Percentiles rank a stretch among this genome's conserved stretches.
phyloP scores from a whole-genome alignment of 75 land plant species.

The Adiantum capillusveneris region DNA sequence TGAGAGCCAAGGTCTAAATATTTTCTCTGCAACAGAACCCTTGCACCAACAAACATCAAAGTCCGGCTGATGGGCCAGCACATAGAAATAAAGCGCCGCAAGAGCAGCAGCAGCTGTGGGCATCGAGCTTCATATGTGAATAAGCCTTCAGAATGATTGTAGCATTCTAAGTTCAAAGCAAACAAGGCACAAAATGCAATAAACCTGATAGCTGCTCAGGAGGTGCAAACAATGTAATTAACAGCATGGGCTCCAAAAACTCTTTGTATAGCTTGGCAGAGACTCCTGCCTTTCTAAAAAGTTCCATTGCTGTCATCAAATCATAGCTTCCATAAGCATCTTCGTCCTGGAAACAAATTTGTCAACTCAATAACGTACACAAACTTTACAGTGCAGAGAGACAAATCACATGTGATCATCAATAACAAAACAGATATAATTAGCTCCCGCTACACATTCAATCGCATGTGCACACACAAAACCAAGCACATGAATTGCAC shows the following conservation, averaged over 20 bases:
- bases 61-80: constrained; percentile 34
- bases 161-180: too few relatives aligned
- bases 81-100: constrained; percentile 33
- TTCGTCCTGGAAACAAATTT: constrained; percentile 26
- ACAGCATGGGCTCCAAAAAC: constrained; percentile 28
- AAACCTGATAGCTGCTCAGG: constrained; percentile 35
- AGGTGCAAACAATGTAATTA: constrained; percentile 38
- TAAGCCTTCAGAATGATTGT: too few relatives aligned
- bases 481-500: too few relatives aligned
- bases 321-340: constrained; percentile 22
- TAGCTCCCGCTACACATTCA: too few relatives aligned
- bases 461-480: too few relatives aligned
- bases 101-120: constrained; percentile 33
- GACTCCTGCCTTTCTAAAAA: constrained; percentile 21
- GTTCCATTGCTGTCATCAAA: constrained; percentile 36
- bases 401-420: too few relatives aligned
- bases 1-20: constrained; percentile 30
- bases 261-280: constrained; percentile 21
- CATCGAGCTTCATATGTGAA: too few relatives aligned
- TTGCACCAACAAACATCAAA: constrained; percentile 44
- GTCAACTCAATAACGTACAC: neutral
- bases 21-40: constrained; percentile 26
- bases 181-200: too few relatives aligned
- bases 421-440: too few relatives aligned
- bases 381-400: neutral